phyloP scores from a whole-genome alignment of 2,329 filamentous ascomycete species.

The Calonectria hawksworthii region DNA sequence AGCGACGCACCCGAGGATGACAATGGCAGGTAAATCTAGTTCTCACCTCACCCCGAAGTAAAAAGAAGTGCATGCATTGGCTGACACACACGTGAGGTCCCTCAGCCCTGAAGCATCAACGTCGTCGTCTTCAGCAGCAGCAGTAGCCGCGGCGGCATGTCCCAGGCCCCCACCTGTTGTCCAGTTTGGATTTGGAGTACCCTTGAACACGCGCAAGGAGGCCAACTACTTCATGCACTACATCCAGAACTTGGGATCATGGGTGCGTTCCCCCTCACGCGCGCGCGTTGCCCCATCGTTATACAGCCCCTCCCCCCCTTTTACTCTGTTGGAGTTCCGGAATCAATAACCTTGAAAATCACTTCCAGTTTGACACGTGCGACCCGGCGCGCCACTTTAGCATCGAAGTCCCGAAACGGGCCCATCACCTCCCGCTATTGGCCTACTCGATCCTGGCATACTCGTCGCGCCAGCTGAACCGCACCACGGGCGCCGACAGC shows the following conservation, averaged over 20 bases:
- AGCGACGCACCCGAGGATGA: conserved; percentile 15
- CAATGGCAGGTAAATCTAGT: conserved; percentile 17
- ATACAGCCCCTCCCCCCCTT: background rate
- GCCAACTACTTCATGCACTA: conserved; percentile 37
- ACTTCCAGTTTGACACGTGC: conserved; percentile 56
- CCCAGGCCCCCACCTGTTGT: conserved; percentile 26
- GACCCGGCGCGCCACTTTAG: conserved; percentile 57
- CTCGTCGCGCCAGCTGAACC: conserved; percentile 41
- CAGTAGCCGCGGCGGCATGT: background rate
- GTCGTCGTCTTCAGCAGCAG: background rate
- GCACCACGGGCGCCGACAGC: conserved; percentile 32
- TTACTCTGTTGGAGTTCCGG: background rate
- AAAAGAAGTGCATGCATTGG: too few relatives aligned
- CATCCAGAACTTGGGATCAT: conserved; percentile 35
- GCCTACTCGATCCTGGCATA: conserved; percentile 46
- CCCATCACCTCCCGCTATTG: conserved; percentile 55
- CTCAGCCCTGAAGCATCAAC: background rate
- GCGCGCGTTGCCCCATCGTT: background rate
- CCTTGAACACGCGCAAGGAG: conserved; percentile 34
- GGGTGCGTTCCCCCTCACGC: conserved; percentile 22
- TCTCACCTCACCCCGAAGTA: too few relatives aligned
- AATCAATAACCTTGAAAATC: conserved; percentile 13
- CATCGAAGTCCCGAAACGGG: conserved; percentile 56
- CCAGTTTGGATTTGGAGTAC: conserved; percentile 32
- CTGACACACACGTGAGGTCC: conserved; percentile 4